These are phyloP conservation scores for Colletotrichum ledebouriae DNA, from an alignment of 2,329 filamentous ascomycete species.

Conservation along the genomic window DNA sequence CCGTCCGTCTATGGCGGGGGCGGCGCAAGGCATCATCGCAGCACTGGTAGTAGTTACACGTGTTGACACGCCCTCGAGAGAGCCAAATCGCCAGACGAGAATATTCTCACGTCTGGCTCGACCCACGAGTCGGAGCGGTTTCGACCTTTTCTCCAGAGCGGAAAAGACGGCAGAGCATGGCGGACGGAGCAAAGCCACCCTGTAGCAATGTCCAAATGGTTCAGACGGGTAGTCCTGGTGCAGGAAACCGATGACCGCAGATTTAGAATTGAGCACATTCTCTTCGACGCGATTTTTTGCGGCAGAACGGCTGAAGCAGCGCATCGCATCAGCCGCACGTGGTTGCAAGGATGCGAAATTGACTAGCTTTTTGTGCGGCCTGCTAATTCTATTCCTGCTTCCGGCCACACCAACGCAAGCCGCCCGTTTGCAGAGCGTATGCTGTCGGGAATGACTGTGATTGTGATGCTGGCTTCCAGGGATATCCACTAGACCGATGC, in stretches of 20 bases:
- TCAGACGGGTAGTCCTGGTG: background rate
- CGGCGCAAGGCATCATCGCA: constrained; percentile 17
- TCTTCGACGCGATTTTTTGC: constrained; percentile 2
- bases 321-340: constrained; percentile 28
- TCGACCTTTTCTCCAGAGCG: constrained; percentile 16
- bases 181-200: background rate
- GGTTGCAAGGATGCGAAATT: constrained; percentile 34
- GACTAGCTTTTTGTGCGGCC: constrained; percentile 2
- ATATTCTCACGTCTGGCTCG: constrained; percentile 26
- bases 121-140: constrained; percentile 25
- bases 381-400: constrained; percentile 9
- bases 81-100: constrained; percentile 15
- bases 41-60: background rate
- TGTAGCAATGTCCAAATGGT: background rate
- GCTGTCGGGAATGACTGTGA: background rate
- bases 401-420: constrained; percentile 16
- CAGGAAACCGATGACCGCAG: no score
- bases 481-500: constrained; percentile 4
- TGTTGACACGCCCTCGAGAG: constrained; percentile 1
- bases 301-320: constrained; percentile 16
- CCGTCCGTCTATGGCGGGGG: constrained; percentile 23
- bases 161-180: constrained; percentile 15
- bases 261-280: background rate
- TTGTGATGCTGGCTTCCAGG: background rate
- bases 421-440: constrained; percentile 37